These are phyloP conservation scores for Microbotryum scabiosae DNA, from an alignment of 1,284 basidiomycete species.

Conservation along the genomic window DNA sequence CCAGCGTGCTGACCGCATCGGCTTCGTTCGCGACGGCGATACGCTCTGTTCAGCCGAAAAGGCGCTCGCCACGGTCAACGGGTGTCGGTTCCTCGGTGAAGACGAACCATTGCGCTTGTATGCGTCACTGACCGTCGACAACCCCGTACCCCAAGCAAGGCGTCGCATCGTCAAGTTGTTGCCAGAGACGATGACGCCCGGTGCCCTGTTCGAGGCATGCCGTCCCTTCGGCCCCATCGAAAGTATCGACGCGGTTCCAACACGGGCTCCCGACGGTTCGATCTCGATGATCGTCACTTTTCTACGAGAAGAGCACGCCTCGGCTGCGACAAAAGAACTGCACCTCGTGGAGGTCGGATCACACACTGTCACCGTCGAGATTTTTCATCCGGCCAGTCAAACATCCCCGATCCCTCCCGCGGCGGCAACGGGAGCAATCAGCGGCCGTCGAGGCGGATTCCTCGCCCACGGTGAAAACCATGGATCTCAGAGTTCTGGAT, in stretches of 20 bases:
- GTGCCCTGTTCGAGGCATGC: conserved; percentile 25
- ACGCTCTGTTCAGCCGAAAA: conserved; percentile 26
- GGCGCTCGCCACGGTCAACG: conserved; percentile 32
- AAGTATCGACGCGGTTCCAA: conserved; percentile 3
- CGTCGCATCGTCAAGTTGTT: conserved; percentile 31
- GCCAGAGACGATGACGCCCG: conserved; percentile 17
- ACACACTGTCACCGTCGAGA: conserved; percentile 21
- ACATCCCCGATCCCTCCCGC: too few relatives aligned
- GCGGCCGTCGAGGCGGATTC: too few relatives aligned
- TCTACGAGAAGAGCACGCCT: conserved; percentile 25
- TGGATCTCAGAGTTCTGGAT: too few relatives aligned
- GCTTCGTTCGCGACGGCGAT: not conserved
- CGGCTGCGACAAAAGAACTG: conserved; percentile 14
- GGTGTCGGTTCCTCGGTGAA: conserved; percentile 10
- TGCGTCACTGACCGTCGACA: not conserved
- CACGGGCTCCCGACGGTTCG: conserved; percentile 2
- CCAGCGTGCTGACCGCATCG: not conserved
- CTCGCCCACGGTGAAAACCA: too few relatives aligned
- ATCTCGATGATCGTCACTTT: conserved; percentile 26
- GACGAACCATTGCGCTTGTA: conserved; percentile 11
- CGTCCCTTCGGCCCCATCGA: conserved; percentile 32
- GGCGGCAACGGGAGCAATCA: too few relatives aligned
- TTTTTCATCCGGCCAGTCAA: not conserved
- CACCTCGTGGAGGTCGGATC: conserved; percentile 28
- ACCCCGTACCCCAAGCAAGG: conserved; percentile 20